These are phyloP conservation scores for Boletus eberwhitei DNA, from an alignment of 768 basidiomycete species.

Conservation along the genomic window DNA sequence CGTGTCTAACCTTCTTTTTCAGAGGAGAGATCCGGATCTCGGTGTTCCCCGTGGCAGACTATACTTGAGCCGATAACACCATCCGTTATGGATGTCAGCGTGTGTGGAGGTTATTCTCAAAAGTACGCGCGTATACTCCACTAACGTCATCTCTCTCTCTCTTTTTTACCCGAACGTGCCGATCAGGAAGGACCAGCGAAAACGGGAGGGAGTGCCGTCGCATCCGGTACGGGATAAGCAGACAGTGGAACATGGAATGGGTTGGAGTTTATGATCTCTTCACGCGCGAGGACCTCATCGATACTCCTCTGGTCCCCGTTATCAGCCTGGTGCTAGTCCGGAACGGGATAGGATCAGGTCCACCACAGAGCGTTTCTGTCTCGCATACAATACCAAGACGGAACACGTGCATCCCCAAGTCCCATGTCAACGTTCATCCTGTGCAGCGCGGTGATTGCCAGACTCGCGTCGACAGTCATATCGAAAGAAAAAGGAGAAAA, in stretches of 20 bases:
- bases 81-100: neutral
- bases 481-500: neutral
- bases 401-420: slow-evolving; percentile 6
- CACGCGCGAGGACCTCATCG: neutral
- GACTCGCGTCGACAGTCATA: neutral
- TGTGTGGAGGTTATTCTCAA: neutral
- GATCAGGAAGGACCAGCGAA: slow-evolving; percentile 10
- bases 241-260: neutral
- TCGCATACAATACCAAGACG: neutral
- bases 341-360: slow-evolving; percentile 9
- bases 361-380: neutral
- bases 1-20: neutral
- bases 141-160: neutral
- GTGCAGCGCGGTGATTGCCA: neutral
- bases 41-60: slow-evolving; percentile 8
- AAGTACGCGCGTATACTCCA: slow-evolving; percentile 1
- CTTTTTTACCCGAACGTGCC: neutral
- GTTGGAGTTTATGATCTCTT: neutral
- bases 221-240: neutral
- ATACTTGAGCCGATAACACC: neutral
- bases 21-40: slow-evolving; percentile 14
- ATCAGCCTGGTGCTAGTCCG: neutral
- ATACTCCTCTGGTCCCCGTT: too few species aligned
- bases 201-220: neutral
- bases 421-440: neutral